Conservation (phyloP, 768 basidiomycete species). For the Tricholoma flavovirens region DNA sequence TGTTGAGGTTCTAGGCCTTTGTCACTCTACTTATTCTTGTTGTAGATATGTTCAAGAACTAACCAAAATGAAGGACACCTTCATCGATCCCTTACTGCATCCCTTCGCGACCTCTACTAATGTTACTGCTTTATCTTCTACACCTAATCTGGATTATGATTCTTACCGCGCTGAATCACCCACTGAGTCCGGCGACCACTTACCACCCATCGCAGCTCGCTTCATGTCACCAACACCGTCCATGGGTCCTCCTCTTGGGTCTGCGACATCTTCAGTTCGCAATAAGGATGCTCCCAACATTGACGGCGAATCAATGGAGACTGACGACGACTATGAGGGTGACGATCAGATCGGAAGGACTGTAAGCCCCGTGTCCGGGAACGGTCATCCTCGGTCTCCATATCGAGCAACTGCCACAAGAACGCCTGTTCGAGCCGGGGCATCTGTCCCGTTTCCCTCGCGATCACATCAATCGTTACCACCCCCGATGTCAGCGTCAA, state of each 20-base stretch:
- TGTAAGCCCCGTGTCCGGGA: conserved; percentile 39
- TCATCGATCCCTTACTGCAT: conserved; percentile 85
- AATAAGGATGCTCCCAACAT: conserved; percentile 59
- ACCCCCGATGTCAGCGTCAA: conserved; percentile 54
- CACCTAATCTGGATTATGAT: conserved; percentile 60
- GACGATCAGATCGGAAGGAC: conserved; percentile 47
- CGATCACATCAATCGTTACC: conserved; percentile 77
- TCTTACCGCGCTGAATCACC: conserved; percentile 68
- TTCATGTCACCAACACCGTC: conserved; percentile 77
- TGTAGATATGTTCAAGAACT: conserved; percentile 88
- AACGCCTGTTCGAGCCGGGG: conserved; percentile 32
- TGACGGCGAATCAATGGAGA: conserved; percentile 64
- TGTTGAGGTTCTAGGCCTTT: conserved; percentile 15
- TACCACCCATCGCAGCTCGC: conserved; percentile 85
- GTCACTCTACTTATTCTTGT: conserved; percentile 10
- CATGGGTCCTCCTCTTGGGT: conserved; percentile 20
- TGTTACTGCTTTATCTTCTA: conserved; percentile 48
- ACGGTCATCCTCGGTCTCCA: conserved; percentile 72
- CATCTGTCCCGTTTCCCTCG: conserved; percentile 68
- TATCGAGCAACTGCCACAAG: conserved; percentile 51
- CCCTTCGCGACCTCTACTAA: conserved; percentile 54
- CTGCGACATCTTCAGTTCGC: conserved; percentile 31
- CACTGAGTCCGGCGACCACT: conserved; percentile 63
- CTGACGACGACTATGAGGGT: conserved; percentile 67
- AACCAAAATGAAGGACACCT: conserved; percentile 87